phyloP scores from a whole-genome alignment of 176 grass and related monocot species.

The Secale cereale region DNA sequence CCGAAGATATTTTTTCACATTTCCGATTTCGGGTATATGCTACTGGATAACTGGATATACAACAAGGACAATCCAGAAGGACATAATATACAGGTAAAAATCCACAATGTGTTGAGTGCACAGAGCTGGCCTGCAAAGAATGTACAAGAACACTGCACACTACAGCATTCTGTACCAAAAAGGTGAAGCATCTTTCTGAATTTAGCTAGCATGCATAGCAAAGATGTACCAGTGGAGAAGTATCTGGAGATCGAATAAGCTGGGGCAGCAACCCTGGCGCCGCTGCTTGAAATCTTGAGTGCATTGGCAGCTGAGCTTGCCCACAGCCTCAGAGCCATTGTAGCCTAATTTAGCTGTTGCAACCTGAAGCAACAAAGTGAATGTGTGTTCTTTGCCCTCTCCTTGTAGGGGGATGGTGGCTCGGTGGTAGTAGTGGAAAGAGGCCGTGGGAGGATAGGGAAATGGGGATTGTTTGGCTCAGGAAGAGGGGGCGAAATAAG shows the following conservation, averaged over 20 bases:
- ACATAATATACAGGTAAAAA: neutral
- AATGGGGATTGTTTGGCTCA: neutral
- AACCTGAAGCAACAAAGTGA: neutral
- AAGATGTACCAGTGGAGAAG: constrained; percentile 53
- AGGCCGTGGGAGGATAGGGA: neutral
- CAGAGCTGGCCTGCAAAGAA: neutral
- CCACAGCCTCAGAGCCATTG: constrained; percentile 63
- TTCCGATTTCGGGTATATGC: neutral
- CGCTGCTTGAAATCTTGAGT: constrained; percentile 54
- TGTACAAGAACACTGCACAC: neutral
- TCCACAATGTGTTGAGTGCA: neutral
- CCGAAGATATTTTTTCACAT: neutral
- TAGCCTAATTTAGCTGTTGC: neutral
- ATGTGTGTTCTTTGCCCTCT: neutral
- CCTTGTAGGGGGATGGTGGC: neutral
- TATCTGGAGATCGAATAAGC: constrained; percentile 56
- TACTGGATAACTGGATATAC: neutral
- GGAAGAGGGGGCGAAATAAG: neutral
- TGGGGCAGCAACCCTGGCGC: constrained; percentile 23
- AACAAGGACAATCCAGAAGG: neutral
- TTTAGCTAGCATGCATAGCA: neutral
- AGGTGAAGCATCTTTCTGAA: neutral
- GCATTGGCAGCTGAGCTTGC: constrained; percentile 66
- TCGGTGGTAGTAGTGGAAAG: neutral
- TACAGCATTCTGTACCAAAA: neutral